Percentiles rank a stretch among this genome's conserved stretches.
These are phyloP conservation scores for Ustilago esculenta DNA, from an alignment of 1,284 basidiomycete species.

Conservation along the genomic window DNA sequence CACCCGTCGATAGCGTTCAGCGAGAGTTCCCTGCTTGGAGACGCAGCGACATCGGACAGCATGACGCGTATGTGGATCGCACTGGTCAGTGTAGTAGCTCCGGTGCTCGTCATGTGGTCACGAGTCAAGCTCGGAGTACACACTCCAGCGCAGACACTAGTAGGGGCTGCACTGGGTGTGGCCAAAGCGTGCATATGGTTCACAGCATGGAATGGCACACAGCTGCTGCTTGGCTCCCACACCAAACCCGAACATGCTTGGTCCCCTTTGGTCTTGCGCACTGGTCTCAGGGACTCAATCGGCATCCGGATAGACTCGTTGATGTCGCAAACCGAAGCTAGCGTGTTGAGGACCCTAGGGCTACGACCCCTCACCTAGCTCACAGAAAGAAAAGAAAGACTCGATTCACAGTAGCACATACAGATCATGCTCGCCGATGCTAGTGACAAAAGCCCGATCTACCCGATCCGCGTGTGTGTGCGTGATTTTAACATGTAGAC, in stretches of 20 bases:
- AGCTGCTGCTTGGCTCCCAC: conserved; percentile 3
- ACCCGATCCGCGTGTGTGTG: too few relatives aligned
- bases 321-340: conserved; percentile 18
- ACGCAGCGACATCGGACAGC: conserved; percentile 6
- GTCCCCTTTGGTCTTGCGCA: neutral
- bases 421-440: neutral
- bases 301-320: conserved; percentile 19
- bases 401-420: too few relatives aligned
- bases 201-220: conserved; percentile 38
- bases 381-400: too few relatives aligned
- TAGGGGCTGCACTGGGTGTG: conserved; percentile 38
- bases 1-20: conserved; percentile 27
- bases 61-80: conserved; percentile 32
- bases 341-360: conserved; percentile 1
- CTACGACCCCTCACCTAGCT: too few relatives aligned
- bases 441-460: neutral
- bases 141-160: conserved; percentile 38
- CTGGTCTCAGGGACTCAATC: conserved; percentile 13
- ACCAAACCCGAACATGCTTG: neutral
- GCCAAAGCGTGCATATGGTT: conserved; percentile 42
- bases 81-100: conserved; percentile 21
- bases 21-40: neutral
- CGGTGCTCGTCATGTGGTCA: conserved; percentile 51
- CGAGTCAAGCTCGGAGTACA: conserved; percentile 47
- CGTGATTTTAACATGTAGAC: neutral